Conservation (phyloP, 108 stramenopile genomes). For the Seminavis robusta region DNA sequence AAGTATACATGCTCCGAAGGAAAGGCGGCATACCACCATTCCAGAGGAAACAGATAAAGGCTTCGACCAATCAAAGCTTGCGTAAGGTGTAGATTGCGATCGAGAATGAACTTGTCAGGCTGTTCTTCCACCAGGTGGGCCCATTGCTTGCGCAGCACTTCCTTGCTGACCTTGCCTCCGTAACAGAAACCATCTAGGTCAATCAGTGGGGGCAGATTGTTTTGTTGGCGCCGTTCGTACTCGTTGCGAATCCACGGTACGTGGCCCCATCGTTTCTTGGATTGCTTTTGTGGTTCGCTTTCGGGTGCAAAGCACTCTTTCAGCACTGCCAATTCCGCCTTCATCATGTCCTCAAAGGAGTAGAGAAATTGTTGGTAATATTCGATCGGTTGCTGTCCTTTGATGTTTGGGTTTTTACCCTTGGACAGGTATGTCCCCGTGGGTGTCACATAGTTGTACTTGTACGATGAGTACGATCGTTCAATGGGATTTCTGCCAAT, state of each 20-base stretch:
- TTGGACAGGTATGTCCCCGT: conserved; percentile 34
- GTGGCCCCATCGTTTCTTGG: conserved; percentile 2
- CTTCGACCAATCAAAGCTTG: conserved; percentile 75
- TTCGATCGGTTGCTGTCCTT: conserved; percentile 27
- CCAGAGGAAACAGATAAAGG: conserved; percentile 67
- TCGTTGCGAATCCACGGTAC: conserved; percentile 21
- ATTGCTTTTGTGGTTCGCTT: conserved; percentile 38
- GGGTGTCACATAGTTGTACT: conserved; percentile 76
- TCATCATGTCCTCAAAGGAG: conserved; percentile 72
- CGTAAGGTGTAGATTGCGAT: conserved; percentile 50
- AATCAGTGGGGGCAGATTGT: conserved; percentile 45
- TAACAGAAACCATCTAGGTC: conserved; percentile 75
- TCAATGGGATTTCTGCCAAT: conserved; percentile 76
- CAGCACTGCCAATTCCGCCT: conserved; percentile 61
- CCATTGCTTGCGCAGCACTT: conserved; percentile 68
- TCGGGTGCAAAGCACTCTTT: conserved; percentile 46
- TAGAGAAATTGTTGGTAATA: conserved; percentile 61
- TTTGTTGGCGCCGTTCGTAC: conserved; percentile 28
- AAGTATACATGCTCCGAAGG: conserved; percentile 44
- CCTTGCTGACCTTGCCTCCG: conserved; percentile 26
- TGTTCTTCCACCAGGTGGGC: conserved; percentile 36
- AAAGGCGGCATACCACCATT: conserved; percentile 85
- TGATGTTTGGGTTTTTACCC: conserved; percentile 38
- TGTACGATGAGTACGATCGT: conserved; percentile 68
- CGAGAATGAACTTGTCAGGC: conserved; percentile 54